A percentile compares a stretch with the other conserved stretches of the same genome.
Evolutionary conservation across 225 moss, liverwort and hornwort genomes (phyloP).

Genomic region (Pleurozium schreberi): DNA sequence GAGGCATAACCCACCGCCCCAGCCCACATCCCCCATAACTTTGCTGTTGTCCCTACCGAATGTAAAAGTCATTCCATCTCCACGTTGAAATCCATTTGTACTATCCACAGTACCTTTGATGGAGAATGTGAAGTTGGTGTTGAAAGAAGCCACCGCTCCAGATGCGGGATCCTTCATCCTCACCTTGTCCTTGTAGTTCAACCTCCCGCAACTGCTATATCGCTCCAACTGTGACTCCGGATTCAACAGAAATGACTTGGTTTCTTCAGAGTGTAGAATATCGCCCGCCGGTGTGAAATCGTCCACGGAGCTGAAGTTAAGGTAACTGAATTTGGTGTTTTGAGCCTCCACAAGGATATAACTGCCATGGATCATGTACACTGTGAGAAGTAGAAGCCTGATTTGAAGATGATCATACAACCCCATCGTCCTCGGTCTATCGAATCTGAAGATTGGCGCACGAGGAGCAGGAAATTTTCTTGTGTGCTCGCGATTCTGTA

Average conservation of each 20-base stretch:
- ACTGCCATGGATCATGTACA: background rate
- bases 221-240: fast-evolving
- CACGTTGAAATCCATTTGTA: no score
- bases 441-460: background rate
- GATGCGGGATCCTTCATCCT: no score
- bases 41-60: no score
- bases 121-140: no score
- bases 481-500: background rate
- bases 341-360: background rate
- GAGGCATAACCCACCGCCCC: no score
- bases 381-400: background rate
- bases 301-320: background rate
- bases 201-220: background rate
- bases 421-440: background rate
- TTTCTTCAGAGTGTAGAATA: background rate
- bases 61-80: background rate
- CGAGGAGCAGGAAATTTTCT: background rate
- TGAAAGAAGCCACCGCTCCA: no score
- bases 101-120: background rate
- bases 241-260: background rate
- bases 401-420: background rate
- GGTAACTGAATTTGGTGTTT: background rate
- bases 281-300: background rate
- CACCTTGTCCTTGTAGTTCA: background rate
- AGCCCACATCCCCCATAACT: background rate